Evolutionary conservation across 1,284 basidiomycete species (phyloP), one percentile per base, ranked within the genome.

Genomic region (Austroboletus novae-zelandiae): DNA sequence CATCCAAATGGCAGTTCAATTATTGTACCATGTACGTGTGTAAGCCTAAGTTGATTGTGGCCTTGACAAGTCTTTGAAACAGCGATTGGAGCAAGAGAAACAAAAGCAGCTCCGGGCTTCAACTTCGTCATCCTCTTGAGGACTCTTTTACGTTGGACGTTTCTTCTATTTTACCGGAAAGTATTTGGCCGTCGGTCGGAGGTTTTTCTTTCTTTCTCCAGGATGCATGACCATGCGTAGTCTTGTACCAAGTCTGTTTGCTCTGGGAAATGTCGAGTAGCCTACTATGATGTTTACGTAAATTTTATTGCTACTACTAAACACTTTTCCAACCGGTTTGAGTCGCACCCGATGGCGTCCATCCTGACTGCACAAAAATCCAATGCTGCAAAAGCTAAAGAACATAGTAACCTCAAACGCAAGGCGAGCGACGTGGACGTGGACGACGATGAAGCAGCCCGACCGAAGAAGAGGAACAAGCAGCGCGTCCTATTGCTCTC

Each of bases 1-100:
- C 66, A 98, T 99, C 57, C 94, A 98, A 70, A 91, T 94, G 81
- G 97, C 97, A 4, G 94, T 99, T 27, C 87, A 92, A 61, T 70
- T 99, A 61, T 75, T 99, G 61, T 98, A 98, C 70, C 86, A 92
- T 65, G 89, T 92, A 67, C 54, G 89, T 80, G 18, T 37, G 44
- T 25, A 20, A 34, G 46, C 43, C 45, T 39, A 27, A 36, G 27
- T 20, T 55, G 20, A 35, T 51, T 25, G 37, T 45, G 53, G 8
- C 55, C 48, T 48, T 52, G 36, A 66, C 55, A 23, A 10, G 6
- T 42, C 27, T 49, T 36, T 39, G 10, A 50, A 48, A 43, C 53
- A 93, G 86, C 84, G 92, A 47, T 73, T 94, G 64, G 92, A 94
- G 68, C 86, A 89, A 71, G 92, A 93, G 71, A 91, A 91, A 67